Percentiles rank a stretch among this genome's conserved stretches.
Evolutionary conservation across 495 filamentous ascomycete species (phyloP).

Genomic region (Jackrogersella minutella): DNA sequence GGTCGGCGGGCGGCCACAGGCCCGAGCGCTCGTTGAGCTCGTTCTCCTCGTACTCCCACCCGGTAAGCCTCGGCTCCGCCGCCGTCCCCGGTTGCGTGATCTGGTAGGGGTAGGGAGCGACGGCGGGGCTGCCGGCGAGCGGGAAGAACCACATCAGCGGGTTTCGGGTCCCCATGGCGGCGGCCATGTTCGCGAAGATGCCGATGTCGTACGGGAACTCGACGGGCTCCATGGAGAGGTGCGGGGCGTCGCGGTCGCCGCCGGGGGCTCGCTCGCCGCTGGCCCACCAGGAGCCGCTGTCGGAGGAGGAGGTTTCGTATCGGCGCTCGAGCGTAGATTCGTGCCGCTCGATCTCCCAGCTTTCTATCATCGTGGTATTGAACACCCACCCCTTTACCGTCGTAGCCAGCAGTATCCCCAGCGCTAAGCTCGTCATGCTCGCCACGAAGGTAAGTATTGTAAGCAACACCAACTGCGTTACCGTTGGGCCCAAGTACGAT

Average conservation of each 20-base stretch:
- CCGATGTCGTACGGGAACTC: constrained; percentile 96
- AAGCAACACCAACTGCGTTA: constrained; percentile 68
- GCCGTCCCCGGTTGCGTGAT: neutral
- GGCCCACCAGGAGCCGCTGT: constrained; percentile 51
- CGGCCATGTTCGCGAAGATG: constrained; percentile 77
- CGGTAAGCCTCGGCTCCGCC: constrained; percentile 43
- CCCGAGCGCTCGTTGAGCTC: constrained; percentile 77
- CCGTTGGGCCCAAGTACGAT: constrained; percentile 80
- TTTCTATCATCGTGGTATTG: constrained; percentile 83
- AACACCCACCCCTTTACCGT: constrained; percentile 51
- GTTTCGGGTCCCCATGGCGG: constrained; percentile 73
- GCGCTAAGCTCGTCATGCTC: constrained; percentile 68
- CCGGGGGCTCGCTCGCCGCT: constrained; percentile 30
- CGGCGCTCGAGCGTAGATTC: constrained; percentile 72
- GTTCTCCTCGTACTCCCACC: constrained; percentile 80
- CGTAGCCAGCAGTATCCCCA: constrained; percentile 68
- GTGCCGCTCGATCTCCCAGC: constrained; percentile 92
- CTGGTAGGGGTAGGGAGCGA: constrained; percentile 24
- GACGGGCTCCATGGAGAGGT: constrained; percentile 65
- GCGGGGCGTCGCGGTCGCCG: constrained; percentile 41
- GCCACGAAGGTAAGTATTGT: constrained; percentile 70
- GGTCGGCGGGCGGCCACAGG: constrained; percentile 88
- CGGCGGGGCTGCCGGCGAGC: constrained; percentile 50
- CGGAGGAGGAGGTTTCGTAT: constrained; percentile 63
- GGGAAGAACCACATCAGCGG: constrained; percentile 58